Percentiles rank a stretch among this genome's conserved stretches.
These are phyloP conservation scores for Salix caprea DNA, from an alignment of 345 rosid genomes.

Conservation along the genomic window DNA sequence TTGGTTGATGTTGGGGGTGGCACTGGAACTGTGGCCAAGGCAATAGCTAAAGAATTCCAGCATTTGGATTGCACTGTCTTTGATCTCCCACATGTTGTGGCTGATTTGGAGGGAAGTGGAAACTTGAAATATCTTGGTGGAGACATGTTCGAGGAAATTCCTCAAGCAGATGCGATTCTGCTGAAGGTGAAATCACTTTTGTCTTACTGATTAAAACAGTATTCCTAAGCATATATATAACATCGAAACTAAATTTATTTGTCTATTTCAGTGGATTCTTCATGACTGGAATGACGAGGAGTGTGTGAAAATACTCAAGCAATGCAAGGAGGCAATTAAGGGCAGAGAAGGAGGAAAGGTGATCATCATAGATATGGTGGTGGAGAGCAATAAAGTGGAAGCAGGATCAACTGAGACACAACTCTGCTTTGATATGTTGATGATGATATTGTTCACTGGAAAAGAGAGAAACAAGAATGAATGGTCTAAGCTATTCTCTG, in stretches of 20 bases:
- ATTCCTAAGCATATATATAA: neutral
- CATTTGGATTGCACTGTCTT: constrained; percentile 10
- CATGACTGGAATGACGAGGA: constrained; percentile 12
- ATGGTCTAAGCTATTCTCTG: constrained; percentile 22
- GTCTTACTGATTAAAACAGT: neutral
- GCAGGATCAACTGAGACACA: constrained; percentile 8
- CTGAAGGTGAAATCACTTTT: neutral
- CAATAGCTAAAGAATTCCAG: constrained; percentile 15
- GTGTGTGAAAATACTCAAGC: constrained; percentile 1
- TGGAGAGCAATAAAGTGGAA: neutral
- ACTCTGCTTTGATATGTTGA: constrained; percentile 21
- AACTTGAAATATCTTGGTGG: constrained; percentile 8
- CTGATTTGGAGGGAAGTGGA: neutral
- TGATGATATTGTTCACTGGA: constrained; percentile 11
- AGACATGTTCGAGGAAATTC: constrained; percentile 1
- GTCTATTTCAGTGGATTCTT: constrained; percentile 3
- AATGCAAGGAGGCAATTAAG: constrained; percentile 8
- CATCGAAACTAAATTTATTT: neutral
- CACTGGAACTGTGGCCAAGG: constrained; percentile 14
- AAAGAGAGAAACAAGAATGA: constrained; percentile 19
- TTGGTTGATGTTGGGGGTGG: constrained; percentile 31
- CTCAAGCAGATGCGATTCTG: constrained; percentile 4
- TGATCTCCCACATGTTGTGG: constrained; percentile 18
- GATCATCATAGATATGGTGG: constrained; percentile 8
- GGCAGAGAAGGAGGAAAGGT: constrained; percentile 1